These are phyloP conservation scores for Eimeria necatrix DNA, from an alignment of 169 alveolate genomes.

Conservation along the genomic window DNA sequence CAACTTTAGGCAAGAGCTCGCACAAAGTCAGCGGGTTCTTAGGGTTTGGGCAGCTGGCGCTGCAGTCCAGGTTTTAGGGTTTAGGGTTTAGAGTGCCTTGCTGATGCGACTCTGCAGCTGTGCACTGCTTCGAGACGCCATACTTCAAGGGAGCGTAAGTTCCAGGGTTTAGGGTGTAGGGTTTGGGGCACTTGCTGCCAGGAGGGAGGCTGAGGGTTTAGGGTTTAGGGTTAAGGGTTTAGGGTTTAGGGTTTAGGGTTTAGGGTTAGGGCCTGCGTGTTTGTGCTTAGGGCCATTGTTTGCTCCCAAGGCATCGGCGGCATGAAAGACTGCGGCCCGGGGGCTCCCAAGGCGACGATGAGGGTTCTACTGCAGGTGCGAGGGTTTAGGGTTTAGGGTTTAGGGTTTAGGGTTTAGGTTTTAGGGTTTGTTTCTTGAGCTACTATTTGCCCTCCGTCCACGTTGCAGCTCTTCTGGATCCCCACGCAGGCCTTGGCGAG, in stretches of 20 bases:
- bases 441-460: background rate
- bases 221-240: background rate
- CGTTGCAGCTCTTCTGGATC: background rate
- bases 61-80: no score
- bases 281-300: background rate
- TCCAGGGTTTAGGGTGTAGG: background rate
- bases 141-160: conserved; percentile 30
- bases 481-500: no score
- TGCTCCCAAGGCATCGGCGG: background rate
- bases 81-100: background rate
- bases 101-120: background rate
- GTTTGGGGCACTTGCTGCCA: background rate
- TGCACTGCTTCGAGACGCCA: conserved; percentile 19
- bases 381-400: conserved; percentile 12
- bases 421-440: background rate
- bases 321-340: background rate
- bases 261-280: background rate
- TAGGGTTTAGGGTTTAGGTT: background rate
- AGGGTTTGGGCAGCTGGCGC: no score
- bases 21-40: background rate
- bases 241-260: background rate
- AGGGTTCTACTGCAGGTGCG: background rate
- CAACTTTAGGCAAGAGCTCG: background rate
- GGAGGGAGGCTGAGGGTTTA: background rate
- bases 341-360: conserved; percentile 9